Percentiles rank a stretch among this genome's conserved stretches.
phyloP scores from a whole-genome alignment of 495 filamentous ascomycete genomes.

The Hypoxylon lenormandii region DNA sequence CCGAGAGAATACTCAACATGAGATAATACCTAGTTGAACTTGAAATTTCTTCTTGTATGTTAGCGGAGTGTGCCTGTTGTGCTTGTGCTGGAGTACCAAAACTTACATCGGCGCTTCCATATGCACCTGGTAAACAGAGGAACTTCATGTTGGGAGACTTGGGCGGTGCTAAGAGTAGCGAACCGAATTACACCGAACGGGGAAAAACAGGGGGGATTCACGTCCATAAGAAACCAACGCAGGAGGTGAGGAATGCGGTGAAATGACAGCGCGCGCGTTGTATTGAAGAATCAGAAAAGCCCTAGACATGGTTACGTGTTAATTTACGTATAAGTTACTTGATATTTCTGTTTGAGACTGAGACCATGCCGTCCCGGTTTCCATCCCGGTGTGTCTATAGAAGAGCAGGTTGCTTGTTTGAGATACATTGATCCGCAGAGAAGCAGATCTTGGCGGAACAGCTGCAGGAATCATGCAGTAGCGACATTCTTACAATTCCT shows the following conservation, averaged over 20 bases:
- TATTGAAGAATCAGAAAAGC: constrained; percentile 37
- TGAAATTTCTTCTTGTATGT: constrained; percentile 62
- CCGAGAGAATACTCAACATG: constrained; percentile 6
- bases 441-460: constrained; percentile 34
- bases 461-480: constrained; percentile 39
- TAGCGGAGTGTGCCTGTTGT: constrained; percentile 28
- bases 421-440: constrained; percentile 36
- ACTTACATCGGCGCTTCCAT: constrained; percentile 66
- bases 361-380: constrained; percentile 35
- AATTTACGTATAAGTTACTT: constrained; percentile 47
- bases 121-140: constrained; percentile 61
- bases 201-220: constrained; percentile 27
- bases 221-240: constrained; percentile 41
- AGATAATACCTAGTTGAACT: constrained; percentile 60
- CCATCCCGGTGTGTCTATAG: constrained; percentile 33
- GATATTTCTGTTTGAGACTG: constrained; percentile 41
- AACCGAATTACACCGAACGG: constrained; percentile 42
- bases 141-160: constrained; percentile 54
- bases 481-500: constrained; percentile 26
- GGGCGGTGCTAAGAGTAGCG: constrained; percentile 17
- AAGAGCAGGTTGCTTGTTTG: constrained; percentile 28
- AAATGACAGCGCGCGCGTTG: constrained; percentile 25
- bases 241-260: constrained; percentile 31
- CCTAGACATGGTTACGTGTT: constrained; percentile 34
- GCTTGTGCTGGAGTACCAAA: constrained; percentile 13